Conservation (phyloP, 768 basidiomycete genomes). For the Phallus indusiatus region DNA sequence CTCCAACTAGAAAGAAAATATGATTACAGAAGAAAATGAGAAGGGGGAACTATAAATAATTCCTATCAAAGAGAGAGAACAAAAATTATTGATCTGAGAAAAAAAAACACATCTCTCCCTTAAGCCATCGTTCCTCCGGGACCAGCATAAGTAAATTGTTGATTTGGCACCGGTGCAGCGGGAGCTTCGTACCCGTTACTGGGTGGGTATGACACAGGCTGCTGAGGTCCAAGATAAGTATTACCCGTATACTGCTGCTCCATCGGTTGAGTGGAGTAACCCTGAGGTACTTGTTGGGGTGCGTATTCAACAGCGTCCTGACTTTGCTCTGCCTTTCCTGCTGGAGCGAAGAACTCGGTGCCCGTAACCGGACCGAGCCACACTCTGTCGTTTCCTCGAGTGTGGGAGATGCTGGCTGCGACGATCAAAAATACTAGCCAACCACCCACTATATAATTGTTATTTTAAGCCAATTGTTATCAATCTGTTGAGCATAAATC, state of each 20-base stretch:
- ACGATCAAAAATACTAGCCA: conserved; percentile 22
- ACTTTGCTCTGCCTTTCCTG: neutral
- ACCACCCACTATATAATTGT: conserved; percentile 26
- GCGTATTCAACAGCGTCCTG: neutral
- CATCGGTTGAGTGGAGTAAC: neutral
- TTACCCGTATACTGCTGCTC: neutral
- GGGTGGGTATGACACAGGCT: neutral
- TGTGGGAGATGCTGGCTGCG: conserved; percentile 19
- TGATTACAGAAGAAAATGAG: too few relatives aligned
- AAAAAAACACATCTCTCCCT: too few relatives aligned
- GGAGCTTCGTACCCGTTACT: too few relatives aligned
- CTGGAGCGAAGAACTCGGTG: conserved; percentile 15
- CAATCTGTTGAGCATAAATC: conserved; percentile 3
- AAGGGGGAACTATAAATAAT: too few relatives aligned
- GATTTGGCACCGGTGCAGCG: too few relatives aligned
- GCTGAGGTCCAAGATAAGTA: neutral
- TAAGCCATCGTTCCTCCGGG: too few relatives aligned
- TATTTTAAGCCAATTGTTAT: neutral
- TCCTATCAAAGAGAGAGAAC: too few relatives aligned
- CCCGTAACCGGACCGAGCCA: conserved; percentile 28
- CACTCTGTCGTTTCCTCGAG: conserved; percentile 18
- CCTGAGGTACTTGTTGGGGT: neutral
- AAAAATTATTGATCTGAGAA: too few relatives aligned
- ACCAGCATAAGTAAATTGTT: too few relatives aligned
- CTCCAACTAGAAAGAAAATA: too few relatives aligned